Evolutionary conservation across 1,139 yeast genomes (phyloP).

Genomic region (Blastobotrys arbuscula): DNA sequence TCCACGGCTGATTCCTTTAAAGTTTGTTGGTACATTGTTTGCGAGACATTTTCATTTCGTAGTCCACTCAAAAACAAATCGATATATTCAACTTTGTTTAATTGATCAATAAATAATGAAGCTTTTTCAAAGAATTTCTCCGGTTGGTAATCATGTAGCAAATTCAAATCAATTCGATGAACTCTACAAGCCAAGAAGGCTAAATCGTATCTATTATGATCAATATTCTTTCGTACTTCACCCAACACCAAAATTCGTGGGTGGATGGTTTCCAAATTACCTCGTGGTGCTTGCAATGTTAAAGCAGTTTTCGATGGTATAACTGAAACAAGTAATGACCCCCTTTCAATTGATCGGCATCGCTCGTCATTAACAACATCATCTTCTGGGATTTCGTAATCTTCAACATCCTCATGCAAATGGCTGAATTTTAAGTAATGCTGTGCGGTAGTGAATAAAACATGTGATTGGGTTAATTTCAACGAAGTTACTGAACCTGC

Average conservation of each 20-base stretch:
- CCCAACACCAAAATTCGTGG: slow-evolving; percentile 90
- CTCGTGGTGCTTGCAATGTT: slow-evolving; percentile 90
- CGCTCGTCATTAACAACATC: slow-evolving; percentile 60
- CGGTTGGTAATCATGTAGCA: slow-evolving; percentile 83
- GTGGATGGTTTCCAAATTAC: slow-evolving; percentile 87
- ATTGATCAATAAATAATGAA: slow-evolving; percentile 64
- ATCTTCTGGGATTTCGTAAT: slow-evolving; percentile 32
- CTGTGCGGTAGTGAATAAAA: slow-evolving; percentile 84
- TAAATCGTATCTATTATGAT: slow-evolving; percentile 48
- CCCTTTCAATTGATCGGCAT: slow-evolving; percentile 83
- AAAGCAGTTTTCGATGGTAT: slow-evolving; percentile 83
- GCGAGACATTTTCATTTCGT: slow-evolving; percentile 79
- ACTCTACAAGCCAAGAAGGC: slow-evolving; percentile 85
- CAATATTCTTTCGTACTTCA: slow-evolving; percentile 70
- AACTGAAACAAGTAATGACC: slow-evolving; percentile 71
- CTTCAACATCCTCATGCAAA: slow-evolving; percentile 41
- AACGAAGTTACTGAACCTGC: slow-evolving; percentile 80
- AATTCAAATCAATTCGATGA: slow-evolving; percentile 86
- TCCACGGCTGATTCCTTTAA: slow-evolving; percentile 25
- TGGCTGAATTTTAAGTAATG: slow-evolving; percentile 80
- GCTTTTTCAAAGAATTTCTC: slow-evolving; percentile 57
- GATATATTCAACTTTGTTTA: slow-evolving; percentile 66
- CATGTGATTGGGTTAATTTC: slow-evolving; percentile 62
- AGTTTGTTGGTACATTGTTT: slow-evolving; percentile 80
- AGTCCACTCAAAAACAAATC: slow-evolving; percentile 85